phyloP scores from a whole-genome alignment of 441 rosid genomes.

The Jatropha podagrica region DNA sequence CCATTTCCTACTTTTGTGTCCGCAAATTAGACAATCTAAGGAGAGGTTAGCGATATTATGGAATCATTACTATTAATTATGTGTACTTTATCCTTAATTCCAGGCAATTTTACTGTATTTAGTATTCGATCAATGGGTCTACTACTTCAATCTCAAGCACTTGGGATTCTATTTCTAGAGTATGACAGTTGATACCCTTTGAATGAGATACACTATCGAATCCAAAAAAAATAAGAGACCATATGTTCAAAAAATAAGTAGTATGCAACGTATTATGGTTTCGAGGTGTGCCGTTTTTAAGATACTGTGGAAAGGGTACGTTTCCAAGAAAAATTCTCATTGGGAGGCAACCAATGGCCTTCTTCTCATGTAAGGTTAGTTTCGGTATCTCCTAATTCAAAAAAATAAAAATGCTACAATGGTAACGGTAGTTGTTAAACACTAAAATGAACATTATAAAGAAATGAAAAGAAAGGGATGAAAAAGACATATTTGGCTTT shows the following conservation, averaged over 20 bases:
- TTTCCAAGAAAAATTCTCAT: constrained; percentile 8
- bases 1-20: background rate
- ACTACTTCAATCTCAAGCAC: background rate
- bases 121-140: background rate
- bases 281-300: background rate
- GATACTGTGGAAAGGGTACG: background rate
- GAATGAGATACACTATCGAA: background rate
- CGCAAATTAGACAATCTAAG: background rate
- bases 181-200: background rate
- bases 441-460: background rate
- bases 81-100: background rate
- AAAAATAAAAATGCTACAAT: background rate
- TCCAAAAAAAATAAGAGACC: too few relatives aligned
- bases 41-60: background rate
- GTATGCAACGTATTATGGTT: background rate
- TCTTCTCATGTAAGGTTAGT: background rate
- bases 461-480: background rate
- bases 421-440: background rate
- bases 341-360: background rate
- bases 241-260: background rate
- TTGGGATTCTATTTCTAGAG: background rate
- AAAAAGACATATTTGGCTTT: constrained; percentile 10
- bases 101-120: background rate
- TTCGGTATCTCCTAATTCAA: too few relatives aligned
- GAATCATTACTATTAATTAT: background rate